Evolutionary conservation across 768 basidiomycete species (phyloP), one percentile per base, ranked within the genome.

Genomic region (Gloeophyllum trabeum): DNA sequence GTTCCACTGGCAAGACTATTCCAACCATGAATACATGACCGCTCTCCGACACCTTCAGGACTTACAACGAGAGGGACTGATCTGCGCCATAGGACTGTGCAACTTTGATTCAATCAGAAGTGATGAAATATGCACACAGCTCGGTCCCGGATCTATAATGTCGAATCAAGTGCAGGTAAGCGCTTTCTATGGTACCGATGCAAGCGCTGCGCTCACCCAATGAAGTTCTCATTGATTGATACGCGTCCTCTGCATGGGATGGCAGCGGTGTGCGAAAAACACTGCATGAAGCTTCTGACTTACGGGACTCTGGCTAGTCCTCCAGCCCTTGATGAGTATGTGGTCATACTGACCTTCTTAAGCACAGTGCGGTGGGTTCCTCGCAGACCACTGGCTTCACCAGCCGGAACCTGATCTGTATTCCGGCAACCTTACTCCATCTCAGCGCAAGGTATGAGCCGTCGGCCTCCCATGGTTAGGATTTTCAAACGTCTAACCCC

Each of bases 1-100:
- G 85, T 79, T 89, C 54, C 79, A 89, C 51, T 89, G 86, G 86
- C 76, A 87, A 48, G 74, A 89, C 51, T 75, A 76, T 51, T 56
- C 61, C 30, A 64, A 73, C 44, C 61, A 62, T 46, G 64, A 64
- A 20, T 75, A 76, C 52, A 49, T 76, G 24, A 61, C 60, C 3
- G 65, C 69, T 4, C 58, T 72, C 36, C 64, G 68, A 23, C 62
- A 76, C 47, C 65, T 89, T 4, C 64, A 68, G 14, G 71, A 78
- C 46, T 58, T 89, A n/a, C 75, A 73, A 50, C 49, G 59, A 1
- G 71, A 77, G 42, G 77, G 76, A 3, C 54, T 71, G 46, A 81
- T 88, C 48, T 61, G 67, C 16, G 69, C 75, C 13, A 69, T 90
- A 20, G 87, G 87, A 2, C 64, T 90, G 34, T 83, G 81, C 59